These are phyloP conservation scores for Aspergillus chevalieri DNA, from an alignment of 2,329 filamentous ascomycete species.

Conservation along the genomic window DNA sequence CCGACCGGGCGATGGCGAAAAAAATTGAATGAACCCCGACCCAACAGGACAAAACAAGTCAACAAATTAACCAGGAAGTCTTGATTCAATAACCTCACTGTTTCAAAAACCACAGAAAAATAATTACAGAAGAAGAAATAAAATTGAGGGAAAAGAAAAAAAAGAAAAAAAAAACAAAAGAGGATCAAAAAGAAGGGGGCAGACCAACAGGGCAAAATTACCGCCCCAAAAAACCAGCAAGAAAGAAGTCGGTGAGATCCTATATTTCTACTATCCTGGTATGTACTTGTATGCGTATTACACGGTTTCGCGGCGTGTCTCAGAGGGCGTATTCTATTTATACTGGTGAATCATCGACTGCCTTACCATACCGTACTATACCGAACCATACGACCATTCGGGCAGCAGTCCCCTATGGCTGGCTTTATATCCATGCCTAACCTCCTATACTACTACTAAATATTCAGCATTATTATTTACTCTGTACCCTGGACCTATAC, in stretches of 20 bases:
- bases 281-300: neutral
- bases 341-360: no score
- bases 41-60: conserved; percentile 2
- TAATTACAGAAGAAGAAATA: conserved; percentile 5
- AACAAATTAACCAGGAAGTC: conserved; percentile 14
- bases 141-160: conserved; percentile 6
- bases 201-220: neutral
- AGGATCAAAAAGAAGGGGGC: conserved; percentile 4
- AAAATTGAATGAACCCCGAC: neutral
- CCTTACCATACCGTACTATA: no score
- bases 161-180: conserved; percentile 9
- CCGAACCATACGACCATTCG: no score
- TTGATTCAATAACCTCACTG: conserved; percentile 7
- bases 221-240: neutral
- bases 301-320: no score
- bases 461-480: no score
- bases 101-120: conserved; percentile 7
- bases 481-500: no score
- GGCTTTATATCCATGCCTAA: no score
- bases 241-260: neutral
- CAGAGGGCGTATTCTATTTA: no score
- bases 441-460: no score
- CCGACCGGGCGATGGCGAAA: neutral
- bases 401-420: no score
- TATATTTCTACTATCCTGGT: neutral